phyloP scores from a whole-genome alignment of 352 stramenopile genomes.

The Globisporangium recalcitrans region DNA sequence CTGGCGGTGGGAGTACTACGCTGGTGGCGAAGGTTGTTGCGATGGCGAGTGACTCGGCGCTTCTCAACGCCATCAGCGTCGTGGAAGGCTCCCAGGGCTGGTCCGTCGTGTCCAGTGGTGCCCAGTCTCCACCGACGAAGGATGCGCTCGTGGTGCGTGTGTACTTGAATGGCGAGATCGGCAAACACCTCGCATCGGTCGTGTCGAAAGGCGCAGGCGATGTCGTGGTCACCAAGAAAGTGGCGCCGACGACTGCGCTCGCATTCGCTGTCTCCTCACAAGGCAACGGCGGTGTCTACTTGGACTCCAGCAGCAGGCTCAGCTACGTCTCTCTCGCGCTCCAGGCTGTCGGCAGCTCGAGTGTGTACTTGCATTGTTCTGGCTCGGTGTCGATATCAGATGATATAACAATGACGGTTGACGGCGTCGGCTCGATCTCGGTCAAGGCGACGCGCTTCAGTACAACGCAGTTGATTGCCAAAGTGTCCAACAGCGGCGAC shows the following conservation, averaged over 20 bases:
- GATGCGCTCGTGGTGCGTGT: neutral
- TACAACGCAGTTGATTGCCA: neutral
- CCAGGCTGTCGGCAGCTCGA: neutral
- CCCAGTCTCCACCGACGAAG: neutral
- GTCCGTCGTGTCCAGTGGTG: neutral
- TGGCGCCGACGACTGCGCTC: neutral
- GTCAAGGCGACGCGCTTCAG: neutral
- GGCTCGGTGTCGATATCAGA: neutral
- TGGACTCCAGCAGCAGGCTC: neutral
- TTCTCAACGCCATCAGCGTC: conserved; percentile 3
- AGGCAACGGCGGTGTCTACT: neutral
- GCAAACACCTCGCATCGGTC: neutral
- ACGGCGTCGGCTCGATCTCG: neutral
- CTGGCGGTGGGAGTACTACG: neutral
- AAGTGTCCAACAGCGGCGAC: neutral
- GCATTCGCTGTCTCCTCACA: neutral
- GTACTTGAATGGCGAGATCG: neutral
- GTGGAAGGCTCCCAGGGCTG: neutral
- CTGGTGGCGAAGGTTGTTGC: conserved; percentile 9
- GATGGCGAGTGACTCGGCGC: conserved; percentile 1
- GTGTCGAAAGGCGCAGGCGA: conserved; percentile 5
- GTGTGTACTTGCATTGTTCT: neutral
- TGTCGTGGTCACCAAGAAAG: conserved; percentile 8
- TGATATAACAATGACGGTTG: neutral
- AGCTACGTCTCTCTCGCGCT: neutral